These are phyloP conservation scores for Umbelopsis isabellina DNA, from an alignment of 192 early-diverging fungal genomes.

Conservation along the genomic window DNA sequence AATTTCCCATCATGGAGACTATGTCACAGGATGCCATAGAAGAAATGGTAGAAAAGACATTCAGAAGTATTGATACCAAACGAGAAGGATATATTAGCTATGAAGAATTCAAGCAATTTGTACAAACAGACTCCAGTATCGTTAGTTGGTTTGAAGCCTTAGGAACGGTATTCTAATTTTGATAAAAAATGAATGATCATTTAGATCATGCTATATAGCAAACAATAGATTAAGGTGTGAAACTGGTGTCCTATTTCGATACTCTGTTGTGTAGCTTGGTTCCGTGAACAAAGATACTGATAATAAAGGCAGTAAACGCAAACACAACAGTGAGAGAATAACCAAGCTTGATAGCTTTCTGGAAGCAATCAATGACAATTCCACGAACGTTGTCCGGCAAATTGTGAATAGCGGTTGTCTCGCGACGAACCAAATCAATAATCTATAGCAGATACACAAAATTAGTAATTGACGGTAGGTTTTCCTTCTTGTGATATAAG, in stretches of 20 bases:
- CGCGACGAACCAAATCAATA: conserved; percentile 15
- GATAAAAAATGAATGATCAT: background rate
- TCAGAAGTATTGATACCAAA: conserved; percentile 58
- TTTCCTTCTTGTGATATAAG: background rate
- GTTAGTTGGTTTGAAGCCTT: conserved; percentile 90
- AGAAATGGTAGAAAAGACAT: conserved; percentile 92
- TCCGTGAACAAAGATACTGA: conserved; percentile 2
- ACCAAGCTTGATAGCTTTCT: background rate
- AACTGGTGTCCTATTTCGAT: background rate
- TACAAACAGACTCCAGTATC: conserved; percentile 79
- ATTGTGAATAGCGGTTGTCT: conserved; percentile 1
- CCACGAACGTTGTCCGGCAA: background rate
- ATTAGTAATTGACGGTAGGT: background rate
- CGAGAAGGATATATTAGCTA: conserved; percentile 71
- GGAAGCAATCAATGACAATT: background rate
- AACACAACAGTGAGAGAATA: conserved; percentile 1
- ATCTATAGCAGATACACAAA: background rate
- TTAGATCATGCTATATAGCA: background rate
- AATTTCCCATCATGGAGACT: conserved; percentile 89
- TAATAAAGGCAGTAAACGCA: background rate
- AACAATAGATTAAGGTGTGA: background rate
- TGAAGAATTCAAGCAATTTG: conserved; percentile 80
- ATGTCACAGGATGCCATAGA: conserved; percentile 92
- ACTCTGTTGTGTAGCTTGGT: conserved; percentile 11
- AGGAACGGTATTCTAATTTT: conserved; percentile 77